These are phyloP conservation scores for Euphrasia arctica DNA, from an alignment of 305 asterid genomes.

Conservation along the genomic window DNA sequence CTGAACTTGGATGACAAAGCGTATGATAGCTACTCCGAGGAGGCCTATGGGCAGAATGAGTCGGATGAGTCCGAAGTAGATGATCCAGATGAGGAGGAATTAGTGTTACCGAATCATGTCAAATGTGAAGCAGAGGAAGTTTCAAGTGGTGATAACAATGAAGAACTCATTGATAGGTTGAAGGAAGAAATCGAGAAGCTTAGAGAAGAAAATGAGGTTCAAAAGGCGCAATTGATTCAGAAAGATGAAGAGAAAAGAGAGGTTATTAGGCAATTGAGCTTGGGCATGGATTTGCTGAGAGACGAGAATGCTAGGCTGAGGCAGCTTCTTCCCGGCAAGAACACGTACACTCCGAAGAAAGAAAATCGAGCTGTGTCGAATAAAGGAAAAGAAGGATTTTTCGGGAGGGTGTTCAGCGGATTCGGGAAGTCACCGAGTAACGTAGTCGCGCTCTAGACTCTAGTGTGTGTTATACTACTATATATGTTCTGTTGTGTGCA, in stretches of 20 bases:
- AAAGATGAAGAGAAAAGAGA: conserved; percentile 97
- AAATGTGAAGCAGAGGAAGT: conserved; percentile 28
- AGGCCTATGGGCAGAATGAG: conserved; percentile 57
- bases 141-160: conserved; percentile 19
- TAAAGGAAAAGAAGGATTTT: conserved; percentile 45
- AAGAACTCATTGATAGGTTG: conserved; percentile 36
- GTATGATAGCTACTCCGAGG: conserved; percentile 87
- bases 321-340: conserved; percentile 29
- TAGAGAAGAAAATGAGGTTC: conserved; percentile 54
- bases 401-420: conserved; percentile 59
- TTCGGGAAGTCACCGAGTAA: conserved; percentile 33
- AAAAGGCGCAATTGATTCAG: conserved; percentile 44
- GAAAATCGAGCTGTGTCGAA: conserved; percentile 33
- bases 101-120: background rate
- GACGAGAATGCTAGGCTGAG: conserved; percentile 63
- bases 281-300: conserved; percentile 66
- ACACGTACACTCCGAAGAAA: conserved; percentile 38
- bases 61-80: conserved; percentile 77
- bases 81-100: conserved; percentile 49
- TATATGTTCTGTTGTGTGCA: background rate
- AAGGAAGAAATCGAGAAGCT: conserved; percentile 62
- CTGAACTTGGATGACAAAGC: conserved; percentile 46
- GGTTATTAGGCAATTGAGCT: conserved; percentile 78
- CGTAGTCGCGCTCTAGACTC: conserved; percentile 48
- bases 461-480: conserved; percentile 17